Base-by-base conservation (phyloP, 257 asterid genomes). In the Solanum dulcamara region DNA sequence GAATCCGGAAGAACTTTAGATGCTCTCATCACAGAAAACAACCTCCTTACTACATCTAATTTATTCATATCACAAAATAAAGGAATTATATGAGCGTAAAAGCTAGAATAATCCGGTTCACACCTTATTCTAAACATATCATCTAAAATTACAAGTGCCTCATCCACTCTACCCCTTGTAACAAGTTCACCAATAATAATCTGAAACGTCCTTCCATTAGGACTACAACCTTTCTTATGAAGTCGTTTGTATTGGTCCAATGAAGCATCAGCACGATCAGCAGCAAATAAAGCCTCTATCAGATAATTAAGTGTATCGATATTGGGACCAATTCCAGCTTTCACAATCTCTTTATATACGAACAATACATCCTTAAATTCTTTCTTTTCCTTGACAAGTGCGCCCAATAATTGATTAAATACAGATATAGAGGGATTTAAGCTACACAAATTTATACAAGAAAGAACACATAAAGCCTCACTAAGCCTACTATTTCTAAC, bases 261-360 rank as follows among this genome's bases (percentile, higher is more conserved):
- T 46, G 93, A 95, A 50, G 90, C 68, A 88, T 93, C 96, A 24
- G 91, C 89, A 87, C 94, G 91, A 84, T 89, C 92, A 53, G 92
- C 92, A 85, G 89, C 93, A 84, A 93, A 88, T 92, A 94, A 89
- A 86, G 94, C 93, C 87, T 92, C 97, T 88, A 96, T 85, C 83
- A 96, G 81, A 85, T 84, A 92, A 92, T 94, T 96, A 86, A 91
- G 85, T 5, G 97, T 92, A 80, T 92, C 94, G 8, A 93, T 81
- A 88, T 91, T 86, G 5, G 99, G 99, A 24, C 85, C 46, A 81
- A 91, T 84, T 35, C 96, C 95, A 5, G 96, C 94, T 89, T 93
- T 94, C 86, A 91, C 96, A 92, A 96, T 89, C 88, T 94, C 99
- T 70, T 94, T 96, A 51, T 94, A 96, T 74, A 94, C 98, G 88